Percentiles rank a stretch among this genome's conserved stretches.
These are phyloP conservation scores for Daldinia sp. DNA, from an alignment of 2,329 filamentous ascomycete genomes.

Conservation along the genomic window DNA sequence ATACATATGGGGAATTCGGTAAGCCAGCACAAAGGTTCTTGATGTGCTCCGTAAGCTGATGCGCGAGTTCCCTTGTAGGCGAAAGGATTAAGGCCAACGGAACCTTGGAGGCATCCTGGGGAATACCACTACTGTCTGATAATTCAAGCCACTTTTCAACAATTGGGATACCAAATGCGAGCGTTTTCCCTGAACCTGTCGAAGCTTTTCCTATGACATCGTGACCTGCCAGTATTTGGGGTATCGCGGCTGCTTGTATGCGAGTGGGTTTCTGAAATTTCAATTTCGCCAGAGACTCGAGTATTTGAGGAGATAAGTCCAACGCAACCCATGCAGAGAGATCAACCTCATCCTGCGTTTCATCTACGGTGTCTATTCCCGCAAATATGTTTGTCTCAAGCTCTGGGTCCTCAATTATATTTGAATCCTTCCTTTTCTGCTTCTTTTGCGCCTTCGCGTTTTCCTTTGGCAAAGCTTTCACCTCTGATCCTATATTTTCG, in stretches of 20 bases:
- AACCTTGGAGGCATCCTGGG: slow-evolving; percentile 52
- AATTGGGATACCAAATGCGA: slow-evolving; percentile 95
- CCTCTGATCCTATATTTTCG: slow-evolving; percentile 40
- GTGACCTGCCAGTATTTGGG: slow-evolving; percentile 82
- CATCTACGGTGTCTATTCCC: slow-evolving; percentile 66
- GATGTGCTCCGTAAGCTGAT: slow-evolving; percentile 89
- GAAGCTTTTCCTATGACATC: slow-evolving; percentile 97
- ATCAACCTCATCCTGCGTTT: slow-evolving; percentile 72
- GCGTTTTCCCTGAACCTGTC: slow-evolving; percentile 95
- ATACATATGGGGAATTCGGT: slow-evolving; percentile 75
- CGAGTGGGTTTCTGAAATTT: slow-evolving; percentile 84
- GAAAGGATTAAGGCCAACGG: slow-evolving; percentile 86
- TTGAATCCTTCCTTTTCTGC: slow-evolving; percentile 50
- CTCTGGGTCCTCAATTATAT: slow-evolving; percentile 55
- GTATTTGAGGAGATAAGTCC: slow-evolving; percentile 76
- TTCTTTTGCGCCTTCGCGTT: slow-evolving; percentile 44
- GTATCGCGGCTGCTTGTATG: slow-evolving; percentile 85
- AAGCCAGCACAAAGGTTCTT: slow-evolving; percentile 76
- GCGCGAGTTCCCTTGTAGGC: slow-evolving; percentile 91
- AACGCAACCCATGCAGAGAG: slow-evolving; percentile 83
- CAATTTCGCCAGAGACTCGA: slow-evolving; percentile 81
- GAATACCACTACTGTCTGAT: slow-evolving; percentile 55
- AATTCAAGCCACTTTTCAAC: slow-evolving; percentile 80
- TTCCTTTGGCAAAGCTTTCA: slow-evolving; percentile 42
- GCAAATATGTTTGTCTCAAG: slow-evolving; percentile 65